Evolutionary conservation across 169 alveolate genomes (phyloP), one percentile per base, ranked within the genome.

Genomic region (Theileria parva): DNA sequence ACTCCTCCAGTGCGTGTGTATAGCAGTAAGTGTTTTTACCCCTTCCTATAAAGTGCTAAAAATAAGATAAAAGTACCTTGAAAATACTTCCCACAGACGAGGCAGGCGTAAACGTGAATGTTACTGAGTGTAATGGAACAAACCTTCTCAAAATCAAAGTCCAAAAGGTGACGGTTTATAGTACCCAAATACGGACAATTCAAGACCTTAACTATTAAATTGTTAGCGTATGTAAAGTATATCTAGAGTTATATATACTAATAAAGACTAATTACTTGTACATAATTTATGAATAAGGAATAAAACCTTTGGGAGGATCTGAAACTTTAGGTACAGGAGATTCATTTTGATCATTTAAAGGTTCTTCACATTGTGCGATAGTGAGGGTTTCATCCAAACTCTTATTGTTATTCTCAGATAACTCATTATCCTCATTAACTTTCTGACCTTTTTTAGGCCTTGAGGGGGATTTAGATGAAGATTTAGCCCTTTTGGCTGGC

Each of bases 61-160:
- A 44, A 44, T 7, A 13, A 0, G 1, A 1, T 1, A 44, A 44
- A 44, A 13, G 51, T 86, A 55, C 99, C 99, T 83, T 97, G 98
- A 79, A 93, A 97, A 93, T 96, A 97, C 72, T 95, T 91, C 2
- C 99, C 99, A 87, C 99, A 98, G 44, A 97, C 97, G 76, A 97
- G 95, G 86, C 99, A 98, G 55, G 98, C 97, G 91, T 98, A 98
- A 70, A 97, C 97, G 89, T 97, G 98, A 53, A 95, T 91, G 76
- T 96, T 97, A 30, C 97, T 93, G 75, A 97, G 95, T 37, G 98
- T 95, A 57, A 97, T 94, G 27, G 98, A 95, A 91, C 99, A 98
- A 61, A 97, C 88, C 83, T 97, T 97, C 81, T 98, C 99, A 79
- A 96, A 97, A 83, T 98, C 99, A 77, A 98, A 98, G 92, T 98